Conservation (phyloP, 371 early-diverging fungal species). For the Syncephalastrum sp. region DNA sequence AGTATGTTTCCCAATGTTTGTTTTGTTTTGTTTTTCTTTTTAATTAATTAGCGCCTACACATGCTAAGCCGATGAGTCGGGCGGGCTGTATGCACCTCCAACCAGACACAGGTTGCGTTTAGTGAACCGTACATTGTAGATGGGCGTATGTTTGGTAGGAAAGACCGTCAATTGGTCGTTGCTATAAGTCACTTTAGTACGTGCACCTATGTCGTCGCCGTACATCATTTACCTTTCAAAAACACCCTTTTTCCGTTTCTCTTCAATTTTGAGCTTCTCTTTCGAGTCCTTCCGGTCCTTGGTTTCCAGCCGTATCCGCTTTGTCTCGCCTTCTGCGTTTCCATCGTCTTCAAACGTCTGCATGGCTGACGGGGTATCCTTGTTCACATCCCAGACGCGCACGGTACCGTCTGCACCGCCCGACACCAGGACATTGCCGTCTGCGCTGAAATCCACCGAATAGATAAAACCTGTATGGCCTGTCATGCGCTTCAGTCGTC, state of each 20-base stretch:
- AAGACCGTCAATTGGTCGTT: slow-evolving; percentile 76
- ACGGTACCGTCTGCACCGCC: slow-evolving; percentile 93
- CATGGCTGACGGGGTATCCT: slow-evolving; percentile 35
- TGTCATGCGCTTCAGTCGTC: slow-evolving; percentile 71
- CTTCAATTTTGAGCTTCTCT: slow-evolving; percentile 21
- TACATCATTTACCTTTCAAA: slow-evolving; percentile 33
- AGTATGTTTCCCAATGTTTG: background rate
- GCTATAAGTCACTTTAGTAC: slow-evolving; percentile 13
- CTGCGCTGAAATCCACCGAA: slow-evolving; percentile 85
- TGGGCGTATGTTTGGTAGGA: slow-evolving; percentile 93
- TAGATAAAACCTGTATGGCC: slow-evolving; percentile 91
- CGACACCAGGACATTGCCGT: slow-evolving; percentile 85
- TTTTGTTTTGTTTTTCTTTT: slow-evolving; percentile 4
- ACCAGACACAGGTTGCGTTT: slow-evolving; percentile 85
- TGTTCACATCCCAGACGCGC: slow-evolving; percentile 92
- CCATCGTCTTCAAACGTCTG: slow-evolving; percentile 5
- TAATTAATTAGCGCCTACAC: background rate
- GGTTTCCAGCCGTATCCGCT: slow-evolving; percentile 37
- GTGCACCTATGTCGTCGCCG: background rate
- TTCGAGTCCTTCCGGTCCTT: slow-evolving; percentile 26
- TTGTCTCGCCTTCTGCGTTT: slow-evolving; percentile 18
- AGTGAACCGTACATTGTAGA: slow-evolving; percentile 87
- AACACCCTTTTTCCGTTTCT: slow-evolving; percentile 26
- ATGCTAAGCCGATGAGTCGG: background rate
- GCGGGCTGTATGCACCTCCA: slow-evolving; percentile 58